phyloP scores from a whole-genome alignment of 306 rosid genomes.

The Medicago arabica region DNA sequence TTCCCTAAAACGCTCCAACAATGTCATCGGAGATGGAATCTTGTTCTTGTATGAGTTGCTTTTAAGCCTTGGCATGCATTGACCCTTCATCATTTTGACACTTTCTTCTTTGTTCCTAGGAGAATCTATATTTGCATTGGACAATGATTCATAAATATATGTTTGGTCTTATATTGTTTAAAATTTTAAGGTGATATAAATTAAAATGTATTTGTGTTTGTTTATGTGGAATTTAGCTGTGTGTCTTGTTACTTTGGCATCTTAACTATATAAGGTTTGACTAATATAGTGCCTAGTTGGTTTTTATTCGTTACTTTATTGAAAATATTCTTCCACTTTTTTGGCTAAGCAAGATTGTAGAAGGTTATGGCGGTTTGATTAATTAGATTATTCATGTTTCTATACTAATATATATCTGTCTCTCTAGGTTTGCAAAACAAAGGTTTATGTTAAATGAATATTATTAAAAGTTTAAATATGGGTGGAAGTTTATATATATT shows the following conservation, averaged over 20 bases:
- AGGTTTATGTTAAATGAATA: neutral
- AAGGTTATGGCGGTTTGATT: conserved; percentile 5
- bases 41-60: conserved; percentile 53
- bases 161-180: conserved; percentile 19
- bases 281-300: conserved; percentile 5
- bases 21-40: conserved; percentile 58
- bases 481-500: conserved; percentile 18
- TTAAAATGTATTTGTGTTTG: neutral
- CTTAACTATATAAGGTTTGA: conserved; percentile 35
- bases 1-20: conserved; percentile 82
- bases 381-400: conserved; percentile 15
- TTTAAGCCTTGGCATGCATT: conserved; percentile 68
- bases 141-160: conserved; percentile 29
- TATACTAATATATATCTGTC: conserved; percentile 21
- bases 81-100: conserved; percentile 52
- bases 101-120: neutral
- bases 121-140: conserved; percentile 41
- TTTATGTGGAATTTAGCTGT: conserved; percentile 40
- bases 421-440: conserved; percentile 9
- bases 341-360: conserved; percentile 4
- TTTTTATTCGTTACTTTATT: neutral
- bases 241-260: conserved; percentile 31
- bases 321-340: neutral
- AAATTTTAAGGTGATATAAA: neutral
- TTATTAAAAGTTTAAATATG: neutral